Conservation (phyloP, 1,284 basidiomycete species). For the Microbotryum saponariae region DNA sequence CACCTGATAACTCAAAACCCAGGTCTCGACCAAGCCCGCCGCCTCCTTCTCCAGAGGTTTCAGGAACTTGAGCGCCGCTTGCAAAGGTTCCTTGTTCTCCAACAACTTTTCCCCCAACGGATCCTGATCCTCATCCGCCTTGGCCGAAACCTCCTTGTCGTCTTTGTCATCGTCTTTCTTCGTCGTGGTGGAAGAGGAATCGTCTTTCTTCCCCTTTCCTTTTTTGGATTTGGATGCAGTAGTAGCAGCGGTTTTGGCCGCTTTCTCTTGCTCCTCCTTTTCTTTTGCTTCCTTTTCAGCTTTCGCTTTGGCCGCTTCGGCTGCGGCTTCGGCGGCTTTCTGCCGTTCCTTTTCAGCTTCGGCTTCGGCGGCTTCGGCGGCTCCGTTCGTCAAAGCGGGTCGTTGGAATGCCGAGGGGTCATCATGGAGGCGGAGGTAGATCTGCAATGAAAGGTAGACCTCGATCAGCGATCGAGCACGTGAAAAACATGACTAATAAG, state of each 20-base stretch:
- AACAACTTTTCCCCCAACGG: conserved; percentile 69
- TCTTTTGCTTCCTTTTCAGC: conserved; percentile 9
- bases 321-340: not conserved
- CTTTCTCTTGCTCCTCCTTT: conserved; percentile 53
- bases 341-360: conserved; percentile 6
- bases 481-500: not conserved
- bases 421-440: conserved; percentile 68
- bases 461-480: not conserved
- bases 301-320: conserved; percentile 10
- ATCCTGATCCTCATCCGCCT: conserved; percentile 74
- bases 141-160: conserved; percentile 42
- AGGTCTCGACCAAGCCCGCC: conserved; percentile 56
- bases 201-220: conserved; percentile 62
- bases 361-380: conserved; percentile 18
- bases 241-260: conserved; percentile 58
- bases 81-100: conserved; percentile 59
- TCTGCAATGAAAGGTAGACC: conserved; percentile 43
- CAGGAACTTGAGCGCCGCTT: conserved; percentile 66
- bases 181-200: conserved; percentile 6
- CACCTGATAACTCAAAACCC: conserved; percentile 72
- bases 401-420: conserved; percentile 47
- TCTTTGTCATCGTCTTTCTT: not conserved
- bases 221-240: conserved; percentile 86
- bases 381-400: conserved; percentile 23
- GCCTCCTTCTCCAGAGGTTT: conserved; percentile 57